These are phyloP conservation scores for Bisporella sp. DNA, from an alignment of 2,329 filamentous ascomycete genomes.

Conservation along the genomic window DNA sequence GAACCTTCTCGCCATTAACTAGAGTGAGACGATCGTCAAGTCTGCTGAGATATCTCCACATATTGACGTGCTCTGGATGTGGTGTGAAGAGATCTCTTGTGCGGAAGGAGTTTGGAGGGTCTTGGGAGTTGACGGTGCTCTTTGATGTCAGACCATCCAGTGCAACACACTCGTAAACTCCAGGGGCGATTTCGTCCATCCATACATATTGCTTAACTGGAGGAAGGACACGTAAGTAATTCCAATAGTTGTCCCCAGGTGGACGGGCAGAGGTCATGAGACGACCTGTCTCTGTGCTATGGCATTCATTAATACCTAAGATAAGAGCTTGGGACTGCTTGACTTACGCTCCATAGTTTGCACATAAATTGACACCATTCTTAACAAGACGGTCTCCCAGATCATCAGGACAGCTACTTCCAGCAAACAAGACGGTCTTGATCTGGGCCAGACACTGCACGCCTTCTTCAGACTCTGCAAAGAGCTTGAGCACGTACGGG, in stretches of 20 bases:
- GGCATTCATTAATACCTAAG: slow-evolving; percentile 18
- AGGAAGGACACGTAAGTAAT: slow-evolving; percentile 40
- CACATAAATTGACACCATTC: slow-evolving; percentile 45
- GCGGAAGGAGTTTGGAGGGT: slow-evolving; percentile 36
- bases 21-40: slow-evolving; percentile 38
- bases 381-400: slow-evolving; percentile 45
- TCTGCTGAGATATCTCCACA: slow-evolving; percentile 38
- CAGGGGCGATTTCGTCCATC: slow-evolving; percentile 21
- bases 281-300: slow-evolving; percentile 50
- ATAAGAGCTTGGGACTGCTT: slow-evolving; percentile 2
- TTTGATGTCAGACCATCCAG: slow-evolving; percentile 33
- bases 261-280: slow-evolving; percentile 50
- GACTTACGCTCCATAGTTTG: slow-evolving; percentile 48
- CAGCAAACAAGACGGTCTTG: slow-evolving; percentile 48
- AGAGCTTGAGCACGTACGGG: slow-evolving; percentile 55
- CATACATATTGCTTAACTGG: slow-evolving; percentile 7
- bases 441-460: slow-evolving; percentile 36
- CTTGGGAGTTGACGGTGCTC: slow-evolving; percentile 31
- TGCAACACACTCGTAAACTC: slow-evolving; percentile 24
- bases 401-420: slow-evolving; percentile 50
- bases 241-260: slow-evolving; percentile 49
- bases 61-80: slow-evolving; percentile 32
- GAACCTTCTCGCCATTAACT: slow-evolving; percentile 40
- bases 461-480: slow-evolving; percentile 50
- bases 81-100: slow-evolving; percentile 36